These are phyloP conservation scores for Candida labiduridarum DNA, from an alignment of 1,139 yeast genomes.

Conservation along the genomic window DNA sequence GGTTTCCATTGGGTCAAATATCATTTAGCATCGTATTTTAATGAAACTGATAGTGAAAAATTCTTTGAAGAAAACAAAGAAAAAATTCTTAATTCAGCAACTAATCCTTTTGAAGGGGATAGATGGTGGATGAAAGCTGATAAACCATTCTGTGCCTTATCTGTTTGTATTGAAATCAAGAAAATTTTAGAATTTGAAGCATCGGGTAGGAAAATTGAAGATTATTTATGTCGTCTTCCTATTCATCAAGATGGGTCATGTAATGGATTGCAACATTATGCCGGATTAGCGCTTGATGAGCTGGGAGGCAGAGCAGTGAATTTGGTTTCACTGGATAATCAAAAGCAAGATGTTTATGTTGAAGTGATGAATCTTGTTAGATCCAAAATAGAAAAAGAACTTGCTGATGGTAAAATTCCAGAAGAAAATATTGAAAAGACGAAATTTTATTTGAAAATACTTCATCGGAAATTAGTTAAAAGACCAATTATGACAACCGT, in stretches of 20 bases:
- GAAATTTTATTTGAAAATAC: slow-evolving; percentile 20
- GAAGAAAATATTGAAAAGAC: slow-evolving; percentile 15
- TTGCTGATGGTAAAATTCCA: slow-evolving; percentile 1
- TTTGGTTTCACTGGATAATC: slow-evolving; percentile 23
- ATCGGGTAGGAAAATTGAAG: slow-evolving; percentile 20
- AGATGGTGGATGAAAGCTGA: slow-evolving; percentile 45
- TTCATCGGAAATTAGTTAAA: slow-evolving; percentile 40
- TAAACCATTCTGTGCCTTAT: slow-evolving; percentile 44
- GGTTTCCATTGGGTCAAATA: slow-evolving; percentile 46
- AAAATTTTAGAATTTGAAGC: slow-evolving; percentile 22
- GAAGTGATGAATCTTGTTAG: slow-evolving; percentile 34
- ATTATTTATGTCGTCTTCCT: slow-evolving; percentile 37
- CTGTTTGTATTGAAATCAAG: slow-evolving; percentile 37
- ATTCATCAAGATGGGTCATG: slow-evolving; percentile 52
- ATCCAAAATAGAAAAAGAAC: slow-evolving; percentile 19
- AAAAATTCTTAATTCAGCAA: slow-evolving; percentile 30
- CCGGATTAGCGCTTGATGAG: slow-evolving; percentile 42
- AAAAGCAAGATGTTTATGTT: slow-evolving; percentile 38
- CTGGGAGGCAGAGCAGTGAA: slow-evolving; percentile 45
- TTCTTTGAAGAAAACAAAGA: slow-evolving; percentile 29
- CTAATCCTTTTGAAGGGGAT: slow-evolving; percentile 25
- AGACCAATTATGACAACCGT: slow-evolving; percentile 53
- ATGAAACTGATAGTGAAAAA: slow-evolving; percentile 30
- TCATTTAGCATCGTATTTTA: slow-evolving; percentile 42
- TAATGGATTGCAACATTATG: slow-evolving; percentile 52